A percentile compares a stretch with the other conserved stretches of the same genome.
Evolutionary conservation across 208 protist genomes (phyloP).

Genomic region (Polymyxa betae): DNA sequence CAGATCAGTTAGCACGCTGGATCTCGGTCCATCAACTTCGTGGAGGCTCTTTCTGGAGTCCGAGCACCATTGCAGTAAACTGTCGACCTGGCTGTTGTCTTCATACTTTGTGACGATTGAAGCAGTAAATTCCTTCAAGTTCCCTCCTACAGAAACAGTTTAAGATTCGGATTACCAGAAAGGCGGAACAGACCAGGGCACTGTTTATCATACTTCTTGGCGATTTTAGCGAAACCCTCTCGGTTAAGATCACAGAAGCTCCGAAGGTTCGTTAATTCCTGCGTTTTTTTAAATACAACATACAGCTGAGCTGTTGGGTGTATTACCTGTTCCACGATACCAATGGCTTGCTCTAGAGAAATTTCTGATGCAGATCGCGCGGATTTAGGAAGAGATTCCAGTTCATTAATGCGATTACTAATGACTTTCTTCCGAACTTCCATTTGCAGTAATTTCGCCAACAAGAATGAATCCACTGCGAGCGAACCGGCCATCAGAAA

Average conservation of each 20-base stretch:
- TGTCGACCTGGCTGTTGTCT: not conserved
- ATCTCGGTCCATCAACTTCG: not conserved
- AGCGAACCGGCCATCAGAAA: not conserved
- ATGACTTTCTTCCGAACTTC: not conserved
- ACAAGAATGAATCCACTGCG: not conserved
- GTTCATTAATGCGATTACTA: not conserved
- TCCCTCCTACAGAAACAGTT: not conserved
- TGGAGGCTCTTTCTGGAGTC: not conserved
- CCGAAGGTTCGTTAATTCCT: not conserved
- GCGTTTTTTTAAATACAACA: not conserved
- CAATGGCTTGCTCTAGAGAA: conserved; percentile 3
- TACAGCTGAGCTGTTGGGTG: not conserved
- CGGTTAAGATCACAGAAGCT: not conserved
- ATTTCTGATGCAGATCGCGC: not conserved
- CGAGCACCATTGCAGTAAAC: conserved; percentile 12
- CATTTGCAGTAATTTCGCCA: conserved; percentile 28
- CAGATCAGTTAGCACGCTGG: not conserved
- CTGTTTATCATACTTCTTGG: conserved; percentile 54
- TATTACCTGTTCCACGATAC: conserved; percentile 1
- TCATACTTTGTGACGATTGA: not conserved
- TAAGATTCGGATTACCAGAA: not conserved
- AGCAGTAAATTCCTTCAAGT: too few relatives aligned
- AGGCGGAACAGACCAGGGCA: not conserved
- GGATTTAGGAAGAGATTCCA: not conserved
- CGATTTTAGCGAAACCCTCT: conserved; percentile 27